A percentile compares a stretch with the other conserved stretches of the same genome.
Evolutionary conservation across 1,284 basidiomycete genomes (phyloP).

Genomic region (Trichosporon sp.): DNA sequence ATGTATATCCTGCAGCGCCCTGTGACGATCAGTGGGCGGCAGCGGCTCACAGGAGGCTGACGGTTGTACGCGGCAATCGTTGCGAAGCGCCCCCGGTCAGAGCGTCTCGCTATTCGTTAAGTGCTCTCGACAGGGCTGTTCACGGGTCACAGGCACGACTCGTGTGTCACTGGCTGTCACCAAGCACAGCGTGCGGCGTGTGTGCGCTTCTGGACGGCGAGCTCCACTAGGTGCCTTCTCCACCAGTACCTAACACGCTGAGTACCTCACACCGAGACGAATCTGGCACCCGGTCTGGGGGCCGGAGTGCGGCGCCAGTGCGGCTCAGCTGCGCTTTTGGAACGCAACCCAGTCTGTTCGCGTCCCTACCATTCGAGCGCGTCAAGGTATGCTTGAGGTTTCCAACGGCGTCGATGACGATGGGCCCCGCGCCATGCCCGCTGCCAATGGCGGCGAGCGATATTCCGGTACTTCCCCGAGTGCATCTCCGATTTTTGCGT

Average conservation of each 20-base stretch:
- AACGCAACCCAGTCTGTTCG: neutral
- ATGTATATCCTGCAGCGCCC: neutral
- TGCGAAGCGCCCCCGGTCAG: neutral
- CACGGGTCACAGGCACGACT: slow-evolving; percentile 5
- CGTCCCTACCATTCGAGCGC: neutral
- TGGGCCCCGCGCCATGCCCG: neutral
- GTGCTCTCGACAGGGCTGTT: neutral
- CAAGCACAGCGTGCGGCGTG: neutral
- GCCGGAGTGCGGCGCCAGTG: neutral
- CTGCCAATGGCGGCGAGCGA: neutral
- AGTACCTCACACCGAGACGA: neutral
- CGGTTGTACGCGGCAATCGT: neutral
- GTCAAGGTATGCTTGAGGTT: neutral
- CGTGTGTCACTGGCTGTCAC: slow-evolving; percentile 6
- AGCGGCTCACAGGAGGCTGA: neutral
- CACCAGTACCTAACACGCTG: neutral
- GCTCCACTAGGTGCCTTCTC: neutral
- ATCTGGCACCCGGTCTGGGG: no score
- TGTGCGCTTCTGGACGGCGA: no score
- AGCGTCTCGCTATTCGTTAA: neutral
- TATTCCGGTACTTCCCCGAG: neutral
- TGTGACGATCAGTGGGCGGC: neutral
- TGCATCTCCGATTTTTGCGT: neutral
- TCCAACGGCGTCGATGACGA: neutral
- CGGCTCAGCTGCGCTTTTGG: neutral